Evolutionary conservation across 2,329 filamentous ascomycete genomes (phyloP).

Genomic region (Neoascochyta sp.): DNA sequence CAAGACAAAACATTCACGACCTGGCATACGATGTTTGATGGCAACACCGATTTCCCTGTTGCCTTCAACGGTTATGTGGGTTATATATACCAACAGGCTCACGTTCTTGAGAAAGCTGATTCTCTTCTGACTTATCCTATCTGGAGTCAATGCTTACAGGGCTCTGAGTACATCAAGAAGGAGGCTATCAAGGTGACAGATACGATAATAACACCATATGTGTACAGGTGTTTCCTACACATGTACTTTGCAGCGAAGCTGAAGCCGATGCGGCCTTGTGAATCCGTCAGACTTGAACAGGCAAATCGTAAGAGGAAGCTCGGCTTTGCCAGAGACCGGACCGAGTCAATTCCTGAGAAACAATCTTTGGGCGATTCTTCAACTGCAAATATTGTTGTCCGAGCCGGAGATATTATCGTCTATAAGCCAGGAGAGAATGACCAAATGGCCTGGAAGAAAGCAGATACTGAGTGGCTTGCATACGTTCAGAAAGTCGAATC

Average conservation of each 20-base stretch:
- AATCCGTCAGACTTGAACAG: conserved; percentile 6
- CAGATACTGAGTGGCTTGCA: conserved; percentile 62
- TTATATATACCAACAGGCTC: conserved; percentile 64
- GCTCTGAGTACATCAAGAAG: conserved; percentile 8
- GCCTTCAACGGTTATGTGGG: conserved; percentile 57
- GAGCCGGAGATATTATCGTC: conserved; percentile 50
- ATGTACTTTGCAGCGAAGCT: conserved; percentile 59
- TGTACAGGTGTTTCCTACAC: conserved; percentile 60
- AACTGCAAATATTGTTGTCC: no score
- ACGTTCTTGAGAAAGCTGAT: conserved; percentile 45
- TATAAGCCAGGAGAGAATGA: conserved; percentile 48
- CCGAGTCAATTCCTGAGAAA: no score
- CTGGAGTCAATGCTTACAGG: conserved; percentile 50
- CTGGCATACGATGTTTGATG: conserved; percentile 52
- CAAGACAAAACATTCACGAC: conserved; percentile 41
- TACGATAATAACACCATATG: conserved; percentile 69
- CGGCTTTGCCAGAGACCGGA: conserved; percentile 12
- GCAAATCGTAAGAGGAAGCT: conserved; percentile 12
- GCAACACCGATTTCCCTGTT: conserved; percentile 58
- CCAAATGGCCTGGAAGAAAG: conserved; percentile 52
- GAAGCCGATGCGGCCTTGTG: conserved; percentile 20
- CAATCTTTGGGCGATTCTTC: no score
- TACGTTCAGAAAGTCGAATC: conserved; percentile 56
- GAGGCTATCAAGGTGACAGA: conserved; percentile 17
- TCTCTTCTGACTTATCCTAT: conserved; percentile 42